Evolutionary conservation across 768 basidiomycete genomes (phyloP).

Genomic region (Rhodotorula taiwanensis): DNA sequence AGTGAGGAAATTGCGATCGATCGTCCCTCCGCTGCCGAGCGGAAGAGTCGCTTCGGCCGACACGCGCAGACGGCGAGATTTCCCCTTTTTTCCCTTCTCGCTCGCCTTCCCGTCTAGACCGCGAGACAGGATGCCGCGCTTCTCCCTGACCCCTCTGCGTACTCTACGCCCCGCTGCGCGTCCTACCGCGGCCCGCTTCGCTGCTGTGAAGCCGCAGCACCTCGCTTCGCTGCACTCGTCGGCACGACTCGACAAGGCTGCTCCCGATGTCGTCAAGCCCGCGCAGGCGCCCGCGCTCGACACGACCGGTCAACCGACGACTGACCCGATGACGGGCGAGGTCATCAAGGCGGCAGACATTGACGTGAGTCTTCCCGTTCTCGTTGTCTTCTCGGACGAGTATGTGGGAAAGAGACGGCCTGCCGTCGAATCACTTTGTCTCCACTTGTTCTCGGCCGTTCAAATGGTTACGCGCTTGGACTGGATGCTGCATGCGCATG

Average conservation of each 20-base stretch:
- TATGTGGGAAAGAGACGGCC: background rate
- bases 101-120: background rate
- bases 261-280: background rate
- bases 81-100: no score
- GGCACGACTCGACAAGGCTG: background rate
- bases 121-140: background rate
- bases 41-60: no score
- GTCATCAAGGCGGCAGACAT: slow-evolving; percentile 52
- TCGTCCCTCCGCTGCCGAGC: no score
- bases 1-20: no score
- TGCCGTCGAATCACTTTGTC: no score
- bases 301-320: background rate
- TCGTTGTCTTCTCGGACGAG: no score
- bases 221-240: slow-evolving; percentile 17
- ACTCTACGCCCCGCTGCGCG: slow-evolving; percentile 2
- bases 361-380: slow-evolving; percentile 50
- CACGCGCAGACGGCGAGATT: no score
- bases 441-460: no score
- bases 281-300: slow-evolving; percentile 12
- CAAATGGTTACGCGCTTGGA: no score
- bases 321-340: slow-evolving; percentile 55
- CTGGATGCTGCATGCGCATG: no score
- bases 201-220: no score
- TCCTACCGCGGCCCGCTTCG: no score
- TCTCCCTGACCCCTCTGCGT: slow-evolving; percentile 9